Evolutionary conservation across 352 stramenopile genomes (phyloP), one percentile per base, ranked within the genome.

Genomic region (Globisporangium spiculum): DNA sequence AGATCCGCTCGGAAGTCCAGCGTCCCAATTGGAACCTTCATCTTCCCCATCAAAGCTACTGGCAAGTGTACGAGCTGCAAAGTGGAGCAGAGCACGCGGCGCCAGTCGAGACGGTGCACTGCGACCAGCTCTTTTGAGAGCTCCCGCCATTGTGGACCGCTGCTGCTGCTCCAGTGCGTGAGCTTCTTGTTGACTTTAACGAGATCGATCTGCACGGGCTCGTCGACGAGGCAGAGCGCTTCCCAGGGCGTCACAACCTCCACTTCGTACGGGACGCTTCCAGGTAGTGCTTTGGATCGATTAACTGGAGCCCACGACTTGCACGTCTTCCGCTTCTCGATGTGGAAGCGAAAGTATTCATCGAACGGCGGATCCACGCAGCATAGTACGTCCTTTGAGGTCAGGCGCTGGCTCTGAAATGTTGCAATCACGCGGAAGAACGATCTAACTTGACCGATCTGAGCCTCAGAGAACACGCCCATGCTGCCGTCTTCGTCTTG

Each of bases 1-100:
- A 96, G 24, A 18, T 95, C 86, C 8, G 79, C 67, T 1, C 89
- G 89, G 5, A 95, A 61, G 56, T 94, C 87, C 20, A 96, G 73
- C 0, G 81, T 81, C 0, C 80, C 84, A 3, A 93, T 67, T 0
- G 86, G 80, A 0, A 89, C 76, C 65, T 96, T 95, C 76, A 93
- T 88, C 24, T 72, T 67, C 3, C 88, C 83, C 1, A 86, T 64
- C 0, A 92, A 76, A 7, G 86, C 71, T 8, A 95, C 69, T 0
- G 88, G 86, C 30, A 91, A 76, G 65, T 93, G 85, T 1, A 91
- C 85, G 9, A 92, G 78, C 38, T 87, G 79, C 4, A 89, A 65
- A 0, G 81, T 88, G 1, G 85, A 93, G 48, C 81, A 88, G n/a
- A 96, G 68, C 8, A 90, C 72, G 27, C 87, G 81, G 1, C 88